These are phyloP conservation scores for Bertia moriformis DNA, from an alignment of 2,329 filamentous ascomycete genomes.

Conservation along the genomic window DNA sequence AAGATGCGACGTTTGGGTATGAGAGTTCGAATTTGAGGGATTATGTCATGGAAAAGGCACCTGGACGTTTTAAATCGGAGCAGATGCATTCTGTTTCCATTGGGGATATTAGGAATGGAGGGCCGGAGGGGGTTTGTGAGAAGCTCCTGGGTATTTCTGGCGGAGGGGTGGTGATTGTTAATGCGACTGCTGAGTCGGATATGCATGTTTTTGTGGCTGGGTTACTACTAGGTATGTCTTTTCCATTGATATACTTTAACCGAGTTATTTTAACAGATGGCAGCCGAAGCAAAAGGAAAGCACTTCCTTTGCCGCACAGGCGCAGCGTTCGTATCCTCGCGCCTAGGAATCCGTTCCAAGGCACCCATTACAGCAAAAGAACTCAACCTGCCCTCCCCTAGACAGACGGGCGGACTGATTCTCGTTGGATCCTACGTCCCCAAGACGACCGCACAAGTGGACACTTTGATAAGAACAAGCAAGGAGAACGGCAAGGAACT, in stretches of 20 bases:
- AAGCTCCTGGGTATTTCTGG: constrained; percentile 19
- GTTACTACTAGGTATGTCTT: constrained; percentile 14
- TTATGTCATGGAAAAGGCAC: constrained; percentile 38
- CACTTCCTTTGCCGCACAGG: constrained; percentile 23
- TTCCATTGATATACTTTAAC: too few relatives aligned
- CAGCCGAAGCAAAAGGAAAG: constrained; percentile 14
- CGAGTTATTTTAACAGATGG: not conserved
- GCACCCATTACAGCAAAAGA: constrained; percentile 30
- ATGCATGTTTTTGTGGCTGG: constrained; percentile 38
- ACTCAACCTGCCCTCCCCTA: constrained; percentile 17
- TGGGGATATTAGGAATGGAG: constrained; percentile 29
- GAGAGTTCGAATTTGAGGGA: constrained; percentile 33
- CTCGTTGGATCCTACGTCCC: constrained; percentile 43
- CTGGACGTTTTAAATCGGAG: constrained; percentile 19
- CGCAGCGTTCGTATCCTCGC: constrained; percentile 26
- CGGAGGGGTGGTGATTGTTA: constrained; percentile 30
- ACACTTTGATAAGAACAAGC: constrained; percentile 18
- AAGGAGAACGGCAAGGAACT: constrained; percentile 24
- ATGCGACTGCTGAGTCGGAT: constrained; percentile 35
- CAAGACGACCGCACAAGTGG: constrained; percentile 37
- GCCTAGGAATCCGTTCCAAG: constrained; percentile 35
- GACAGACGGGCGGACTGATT: constrained; percentile 29
- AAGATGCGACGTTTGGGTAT: constrained; percentile 42
- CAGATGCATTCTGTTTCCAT: constrained; percentile 27
- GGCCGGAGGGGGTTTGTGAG: constrained; percentile 22